Conservation (phyloP, 2,329 filamentous ascomycete species). For the Arthrobotrys conoides region DNA sequence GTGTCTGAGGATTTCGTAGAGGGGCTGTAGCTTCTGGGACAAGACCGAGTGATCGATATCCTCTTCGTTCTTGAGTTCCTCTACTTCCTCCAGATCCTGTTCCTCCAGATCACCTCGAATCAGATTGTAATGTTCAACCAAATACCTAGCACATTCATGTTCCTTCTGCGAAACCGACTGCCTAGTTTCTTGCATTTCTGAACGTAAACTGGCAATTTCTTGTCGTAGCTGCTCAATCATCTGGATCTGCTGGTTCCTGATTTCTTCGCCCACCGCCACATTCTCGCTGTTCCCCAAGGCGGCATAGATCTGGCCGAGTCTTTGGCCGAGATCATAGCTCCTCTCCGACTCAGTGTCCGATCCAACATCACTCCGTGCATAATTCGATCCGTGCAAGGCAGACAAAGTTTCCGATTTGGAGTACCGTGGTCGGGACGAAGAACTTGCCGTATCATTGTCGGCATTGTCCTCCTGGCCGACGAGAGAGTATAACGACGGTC, state of each 20-base stretch:
- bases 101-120: slow-evolving; percentile 42
- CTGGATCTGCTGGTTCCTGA: slow-evolving; percentile 44
- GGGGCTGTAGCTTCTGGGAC: slow-evolving; percentile 49
- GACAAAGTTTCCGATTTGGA: slow-evolving; percentile 51
- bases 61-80: slow-evolving; percentile 32
- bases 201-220: slow-evolving; percentile 48
- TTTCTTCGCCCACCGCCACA: slow-evolving; percentile 30
- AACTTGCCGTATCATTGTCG: slow-evolving; percentile 21
- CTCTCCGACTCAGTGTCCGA: slow-evolving; percentile 47
- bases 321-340: slow-evolving; percentile 43
- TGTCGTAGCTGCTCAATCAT: slow-evolving; percentile 51
- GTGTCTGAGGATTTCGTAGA: slow-evolving; percentile 52
- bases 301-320: slow-evolving; percentile 47
- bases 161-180: slow-evolving; percentile 49
- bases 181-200: slow-evolving; percentile 50
- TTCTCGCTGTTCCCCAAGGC: slow-evolving; percentile 41
- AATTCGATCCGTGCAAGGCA: slow-evolving; percentile 31
- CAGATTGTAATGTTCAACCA: slow-evolving; percentile 48
- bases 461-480: slow-evolving; percentile 45
- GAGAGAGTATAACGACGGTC: slow-evolving; percentile 43
- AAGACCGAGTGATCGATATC: slow-evolving; percentile 43
- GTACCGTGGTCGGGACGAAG: slow-evolving; percentile 40
- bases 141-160: slow-evolving; percentile 55
- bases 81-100: slow-evolving; percentile 10
- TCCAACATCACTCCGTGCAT: slow-evolving; percentile 49